phyloP scores from a whole-genome alignment of 192 early-diverging fungal genomes.

The Umbelopsis sp. region DNA sequence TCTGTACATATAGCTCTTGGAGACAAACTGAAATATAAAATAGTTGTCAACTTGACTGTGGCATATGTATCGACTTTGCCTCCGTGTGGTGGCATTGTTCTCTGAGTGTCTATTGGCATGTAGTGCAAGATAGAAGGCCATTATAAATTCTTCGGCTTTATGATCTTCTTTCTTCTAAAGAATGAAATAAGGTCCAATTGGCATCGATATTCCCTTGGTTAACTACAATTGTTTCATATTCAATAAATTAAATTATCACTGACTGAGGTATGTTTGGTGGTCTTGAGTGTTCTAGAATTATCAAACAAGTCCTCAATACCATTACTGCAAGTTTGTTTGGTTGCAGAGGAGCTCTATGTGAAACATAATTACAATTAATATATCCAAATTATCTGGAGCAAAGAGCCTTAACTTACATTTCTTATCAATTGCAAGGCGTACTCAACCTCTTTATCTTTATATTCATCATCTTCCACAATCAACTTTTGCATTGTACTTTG shows the following conservation, averaged over 20 bases:
- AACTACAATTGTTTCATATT: background rate
- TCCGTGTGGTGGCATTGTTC: background rate
- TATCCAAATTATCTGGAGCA: background rate
- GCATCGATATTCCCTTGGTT: background rate
- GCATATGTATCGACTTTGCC: background rate
- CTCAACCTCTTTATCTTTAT: background rate
- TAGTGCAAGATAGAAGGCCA: background rate
- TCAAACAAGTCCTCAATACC: background rate
- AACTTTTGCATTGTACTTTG: background rate
- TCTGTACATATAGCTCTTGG: background rate
- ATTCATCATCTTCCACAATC: background rate
- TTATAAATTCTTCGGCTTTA: background rate
- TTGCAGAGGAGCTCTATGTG: background rate
- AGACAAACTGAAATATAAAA: slow-evolving; percentile 3
- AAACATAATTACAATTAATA: background rate
- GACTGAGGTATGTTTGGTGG: background rate
- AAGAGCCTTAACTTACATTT: background rate
- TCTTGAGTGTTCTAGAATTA: background rate
- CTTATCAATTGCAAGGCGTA: background rate
- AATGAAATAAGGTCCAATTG: background rate
- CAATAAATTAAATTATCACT: background rate
- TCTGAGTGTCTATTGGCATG: background rate
- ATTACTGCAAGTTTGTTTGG: background rate
- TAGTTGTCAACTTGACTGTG: background rate
- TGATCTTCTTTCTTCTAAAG: background rate